Evolutionary conservation across 805 yeast species (phyloP).

Genomic region (Cyberlindnera petersonii): DNA sequence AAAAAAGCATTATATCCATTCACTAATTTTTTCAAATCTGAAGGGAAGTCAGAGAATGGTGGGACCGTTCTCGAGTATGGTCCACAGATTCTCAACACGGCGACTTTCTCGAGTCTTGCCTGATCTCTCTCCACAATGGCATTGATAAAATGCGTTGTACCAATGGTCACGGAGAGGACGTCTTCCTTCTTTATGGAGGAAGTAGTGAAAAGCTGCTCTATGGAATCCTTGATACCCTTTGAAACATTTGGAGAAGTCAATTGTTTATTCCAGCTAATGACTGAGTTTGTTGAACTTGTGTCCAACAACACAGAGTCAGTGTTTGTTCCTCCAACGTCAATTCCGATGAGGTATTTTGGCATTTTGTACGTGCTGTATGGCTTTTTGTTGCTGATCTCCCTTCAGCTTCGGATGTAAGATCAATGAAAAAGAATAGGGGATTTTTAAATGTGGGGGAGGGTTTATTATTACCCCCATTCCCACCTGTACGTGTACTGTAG

Average conservation of each 20-base stretch:
- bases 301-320: constrained; percentile 45
- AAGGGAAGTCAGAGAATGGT: constrained; percentile 45
- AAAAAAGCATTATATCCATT: constrained; percentile 35
- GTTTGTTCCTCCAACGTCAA: constrained; percentile 52
- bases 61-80: constrained; percentile 36
- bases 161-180: constrained; percentile 43
- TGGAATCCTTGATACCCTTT: constrained; percentile 38
- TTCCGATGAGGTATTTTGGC: constrained; percentile 35
- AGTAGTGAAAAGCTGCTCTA: constrained; percentile 31
- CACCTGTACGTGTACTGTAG: no score
- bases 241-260: constrained; percentile 43
- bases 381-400: no score
- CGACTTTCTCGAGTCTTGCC: constrained; percentile 40
- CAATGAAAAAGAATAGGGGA: no score
- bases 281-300: constrained; percentile 35
- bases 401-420: no score
- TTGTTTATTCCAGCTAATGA: constrained; percentile 40
- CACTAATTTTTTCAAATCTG: constrained; percentile 32
- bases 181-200: constrained; percentile 26
- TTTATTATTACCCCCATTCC: no score
- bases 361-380: no score
- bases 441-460: no score
- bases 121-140: constrained; percentile 45
- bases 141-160: constrained; percentile 50
- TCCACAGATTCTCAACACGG: constrained; percentile 43